Percentiles rank a stretch among this genome's conserved stretches.
phyloP scores from a whole-genome alignment of 176 grass and related monocot species.

The Bromus sterilis region DNA sequence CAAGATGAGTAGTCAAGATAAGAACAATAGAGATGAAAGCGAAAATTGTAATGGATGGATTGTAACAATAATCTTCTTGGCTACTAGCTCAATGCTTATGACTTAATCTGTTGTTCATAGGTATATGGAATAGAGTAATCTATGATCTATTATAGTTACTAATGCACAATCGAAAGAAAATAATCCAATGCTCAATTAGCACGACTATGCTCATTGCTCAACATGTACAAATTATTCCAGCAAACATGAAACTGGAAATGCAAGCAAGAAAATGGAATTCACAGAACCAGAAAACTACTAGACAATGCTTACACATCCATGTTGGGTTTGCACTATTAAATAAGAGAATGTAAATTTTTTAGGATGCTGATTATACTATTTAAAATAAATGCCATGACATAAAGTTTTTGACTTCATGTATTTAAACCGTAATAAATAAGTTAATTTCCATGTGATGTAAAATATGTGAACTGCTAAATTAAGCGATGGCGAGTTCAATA shows the following conservation, averaged over 20 bases:
- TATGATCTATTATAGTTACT: background rate
- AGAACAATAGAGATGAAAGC: background rate
- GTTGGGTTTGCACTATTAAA: background rate
- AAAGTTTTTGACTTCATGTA: background rate
- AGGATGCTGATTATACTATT: background rate
- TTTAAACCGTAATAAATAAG: background rate
- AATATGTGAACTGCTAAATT: background rate
- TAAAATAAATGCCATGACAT: background rate
- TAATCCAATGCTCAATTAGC: background rate
- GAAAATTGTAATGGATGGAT: background rate
- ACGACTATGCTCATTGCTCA: background rate
- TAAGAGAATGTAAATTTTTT: background rate
- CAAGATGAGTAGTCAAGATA: background rate
- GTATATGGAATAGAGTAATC: too few relatives aligned
- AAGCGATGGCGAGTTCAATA: background rate
- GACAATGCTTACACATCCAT: background rate
- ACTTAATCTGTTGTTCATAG: too few relatives aligned
- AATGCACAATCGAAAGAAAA: background rate
- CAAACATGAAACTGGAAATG: background rate
- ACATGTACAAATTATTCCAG: background rate
- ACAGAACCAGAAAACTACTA: background rate
- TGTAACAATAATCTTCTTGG: background rate
- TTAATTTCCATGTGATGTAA: background rate
- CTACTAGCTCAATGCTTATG: background rate
- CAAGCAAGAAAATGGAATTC: background rate